Conservation (phyloP, 371 early-diverging fungal species). For the Lichtheimia corymbifera region DNA sequence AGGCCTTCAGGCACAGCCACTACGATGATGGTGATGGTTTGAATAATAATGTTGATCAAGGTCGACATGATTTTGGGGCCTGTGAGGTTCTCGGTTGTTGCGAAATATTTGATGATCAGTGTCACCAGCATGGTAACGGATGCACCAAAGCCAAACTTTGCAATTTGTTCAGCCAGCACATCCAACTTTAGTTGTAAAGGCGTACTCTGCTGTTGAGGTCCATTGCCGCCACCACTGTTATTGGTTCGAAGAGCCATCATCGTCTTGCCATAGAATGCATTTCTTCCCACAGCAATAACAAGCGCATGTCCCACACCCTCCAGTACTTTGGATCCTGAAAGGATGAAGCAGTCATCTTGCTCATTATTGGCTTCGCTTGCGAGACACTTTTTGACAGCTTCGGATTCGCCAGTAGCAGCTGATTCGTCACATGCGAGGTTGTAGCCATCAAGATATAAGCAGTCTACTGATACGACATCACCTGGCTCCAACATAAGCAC, state of each 20-base stretch:
- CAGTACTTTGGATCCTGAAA: conserved; percentile 89
- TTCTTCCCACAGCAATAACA: conserved; percentile 83
- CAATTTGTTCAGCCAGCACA: conserved; percentile 86
- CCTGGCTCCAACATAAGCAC: conserved; percentile 90
- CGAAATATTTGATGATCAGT: conserved; percentile 77
- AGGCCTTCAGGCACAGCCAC: conserved; percentile 98
- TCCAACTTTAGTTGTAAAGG: conserved; percentile 92
- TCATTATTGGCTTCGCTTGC: conserved; percentile 35
- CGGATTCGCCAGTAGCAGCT: conserved; percentile 91
- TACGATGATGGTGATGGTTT: conserved; percentile 90
- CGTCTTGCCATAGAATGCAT: conserved; percentile 80
- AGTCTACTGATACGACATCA: conserved; percentile 90
- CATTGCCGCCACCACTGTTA: conserved; percentile 58
- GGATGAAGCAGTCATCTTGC: conserved; percentile 74
- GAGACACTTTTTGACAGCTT: conserved; percentile 68
- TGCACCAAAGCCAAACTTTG: conserved; percentile 84
- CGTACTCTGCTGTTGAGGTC: conserved; percentile 68
- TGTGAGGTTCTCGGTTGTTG: conserved; percentile 59
- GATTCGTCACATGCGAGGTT: conserved; percentile 90
- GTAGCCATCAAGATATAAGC: conserved; percentile 76
- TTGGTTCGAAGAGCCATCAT: conserved; percentile 83
- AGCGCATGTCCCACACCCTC: conserved; percentile 87
- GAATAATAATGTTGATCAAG: conserved; percentile 76
- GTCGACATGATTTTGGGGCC: conserved; percentile 62
- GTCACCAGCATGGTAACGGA: conserved; percentile 80